Evolutionary conservation across 257 asterid species (phyloP).

Genomic region (Przewalskia tangutica): DNA sequence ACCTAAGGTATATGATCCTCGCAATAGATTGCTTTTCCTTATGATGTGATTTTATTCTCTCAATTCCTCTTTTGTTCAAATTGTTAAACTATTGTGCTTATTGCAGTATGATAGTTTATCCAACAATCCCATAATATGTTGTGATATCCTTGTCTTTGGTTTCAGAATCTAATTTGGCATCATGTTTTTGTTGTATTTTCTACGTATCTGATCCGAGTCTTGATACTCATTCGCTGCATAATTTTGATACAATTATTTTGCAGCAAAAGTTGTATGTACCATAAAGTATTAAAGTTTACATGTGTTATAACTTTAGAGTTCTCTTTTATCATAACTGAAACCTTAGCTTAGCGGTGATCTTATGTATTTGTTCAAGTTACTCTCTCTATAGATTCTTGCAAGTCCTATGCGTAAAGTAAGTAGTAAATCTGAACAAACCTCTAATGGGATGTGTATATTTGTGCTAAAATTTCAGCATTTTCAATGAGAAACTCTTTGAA

Average conservation of each 20-base stretch:
- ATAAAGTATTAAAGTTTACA: neutral
- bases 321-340: neutral
- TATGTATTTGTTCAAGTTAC: neutral
- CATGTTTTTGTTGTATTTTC: neutral
- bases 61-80: neutral
- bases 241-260: neutral
- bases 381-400: neutral
- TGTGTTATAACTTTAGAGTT: neutral
- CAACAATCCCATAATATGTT: neutral
- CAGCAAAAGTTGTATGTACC: neutral
- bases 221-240: neutral
- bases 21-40: neutral
- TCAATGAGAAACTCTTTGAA: neutral
- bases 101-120: neutral
- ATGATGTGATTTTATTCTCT: neutral
- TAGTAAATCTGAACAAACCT: neutral
- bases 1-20: conserved; percentile 42
- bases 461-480: neutral
- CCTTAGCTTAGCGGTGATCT: neutral
- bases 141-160: neutral
- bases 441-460: neutral
- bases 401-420: neutral
- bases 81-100: neutral
- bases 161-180: neutral
- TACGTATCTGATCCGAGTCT: neutral